phyloP scores from a whole-genome alignment of 2,329 filamentous ascomycete genomes.

The Penicillium psychrosexuale region DNA sequence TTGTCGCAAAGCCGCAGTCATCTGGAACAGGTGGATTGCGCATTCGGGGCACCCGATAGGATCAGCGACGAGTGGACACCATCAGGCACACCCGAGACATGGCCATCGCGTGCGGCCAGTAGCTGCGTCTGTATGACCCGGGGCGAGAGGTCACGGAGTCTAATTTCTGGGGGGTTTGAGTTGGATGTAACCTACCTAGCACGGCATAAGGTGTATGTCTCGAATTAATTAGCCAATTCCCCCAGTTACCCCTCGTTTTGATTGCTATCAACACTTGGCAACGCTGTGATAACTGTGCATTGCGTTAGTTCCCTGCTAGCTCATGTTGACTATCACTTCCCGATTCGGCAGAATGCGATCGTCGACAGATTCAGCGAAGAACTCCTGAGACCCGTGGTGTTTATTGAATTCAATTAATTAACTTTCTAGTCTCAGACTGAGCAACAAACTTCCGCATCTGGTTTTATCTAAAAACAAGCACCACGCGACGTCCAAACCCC shows the following conservation, averaged over 20 bases:
- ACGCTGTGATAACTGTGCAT: neutral
- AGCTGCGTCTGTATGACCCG: neutral
- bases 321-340: neutral
- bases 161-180: neutral
- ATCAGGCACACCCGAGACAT: slow-evolving; percentile 9
- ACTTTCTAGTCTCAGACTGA: neutral
- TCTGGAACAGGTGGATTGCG: neutral
- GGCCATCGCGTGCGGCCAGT: slow-evolving; percentile 12
- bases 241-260: neutral
- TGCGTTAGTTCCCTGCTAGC: neutral
- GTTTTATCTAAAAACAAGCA: slow-evolving; percentile 9
- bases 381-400: neutral
- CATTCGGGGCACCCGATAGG: slow-evolving; percentile 2
- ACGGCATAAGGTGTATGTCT: neutral
- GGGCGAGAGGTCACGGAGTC: neutral
- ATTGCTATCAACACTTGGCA: neutral
- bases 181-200: slow-evolving; percentile 3
- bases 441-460: slow-evolving; percentile 4
- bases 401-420: neutral
- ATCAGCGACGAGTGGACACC: neutral
- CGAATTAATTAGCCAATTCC: neutral
- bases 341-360: slow-evolving; percentile 1
- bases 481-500: neutral
- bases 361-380: neutral
- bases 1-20: slow-evolving; percentile 2